A percentile compares a stretch with the other conserved stretches of the same genome.
Evolutionary conservation across 495 filamentous ascomycete genomes (phyloP).

Genomic region (Parathielavia appendiculata): DNA sequence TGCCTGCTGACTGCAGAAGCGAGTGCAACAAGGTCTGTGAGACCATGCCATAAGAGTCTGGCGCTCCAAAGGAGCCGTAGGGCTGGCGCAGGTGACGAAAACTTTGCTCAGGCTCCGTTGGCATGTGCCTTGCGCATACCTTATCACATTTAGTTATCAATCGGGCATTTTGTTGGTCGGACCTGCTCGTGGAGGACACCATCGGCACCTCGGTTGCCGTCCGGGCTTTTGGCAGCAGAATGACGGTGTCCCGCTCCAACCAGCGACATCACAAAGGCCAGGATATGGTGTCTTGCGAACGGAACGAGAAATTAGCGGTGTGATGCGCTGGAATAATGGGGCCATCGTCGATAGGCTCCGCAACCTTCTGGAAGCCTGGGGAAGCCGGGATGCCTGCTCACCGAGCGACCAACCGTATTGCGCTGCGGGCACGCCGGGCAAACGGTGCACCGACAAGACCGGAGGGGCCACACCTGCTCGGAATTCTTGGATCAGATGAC

Average conservation of each 20-base stretch:
- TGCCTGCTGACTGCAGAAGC: constrained; percentile 14
- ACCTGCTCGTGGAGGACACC: constrained; percentile 4
- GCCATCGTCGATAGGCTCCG: constrained; percentile 3
- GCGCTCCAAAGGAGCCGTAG: constrained; percentile 7
- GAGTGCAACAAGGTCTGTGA: neutral
- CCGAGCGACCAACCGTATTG: neutral
- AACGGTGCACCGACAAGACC: constrained; percentile 2
- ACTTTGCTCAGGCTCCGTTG: neutral
- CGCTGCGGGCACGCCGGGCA: neutral
- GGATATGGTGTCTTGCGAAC: neutral
- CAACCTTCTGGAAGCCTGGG: constrained; percentile 12
- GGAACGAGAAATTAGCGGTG: constrained; percentile 7
- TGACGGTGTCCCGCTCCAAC: neutral
- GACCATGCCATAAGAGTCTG: neutral
- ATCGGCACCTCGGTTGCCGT: neutral
- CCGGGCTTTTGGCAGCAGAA: neutral
- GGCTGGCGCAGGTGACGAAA: constrained; percentile 6
- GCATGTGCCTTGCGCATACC: constrained; percentile 3
- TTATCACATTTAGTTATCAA: constrained; percentile 8
- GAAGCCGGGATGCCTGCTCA: constrained; percentile 2
- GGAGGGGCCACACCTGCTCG: neutral
- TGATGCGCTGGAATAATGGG: neutral
- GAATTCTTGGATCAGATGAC: constrained; percentile 4
- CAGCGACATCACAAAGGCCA: constrained; percentile 8
- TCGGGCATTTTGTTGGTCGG: neutral